Evolutionary conservation across 176 grass and related monocot genomes (phyloP), one percentile per base, ranked within the genome.

Genomic region (Avena insularis): DNA sequence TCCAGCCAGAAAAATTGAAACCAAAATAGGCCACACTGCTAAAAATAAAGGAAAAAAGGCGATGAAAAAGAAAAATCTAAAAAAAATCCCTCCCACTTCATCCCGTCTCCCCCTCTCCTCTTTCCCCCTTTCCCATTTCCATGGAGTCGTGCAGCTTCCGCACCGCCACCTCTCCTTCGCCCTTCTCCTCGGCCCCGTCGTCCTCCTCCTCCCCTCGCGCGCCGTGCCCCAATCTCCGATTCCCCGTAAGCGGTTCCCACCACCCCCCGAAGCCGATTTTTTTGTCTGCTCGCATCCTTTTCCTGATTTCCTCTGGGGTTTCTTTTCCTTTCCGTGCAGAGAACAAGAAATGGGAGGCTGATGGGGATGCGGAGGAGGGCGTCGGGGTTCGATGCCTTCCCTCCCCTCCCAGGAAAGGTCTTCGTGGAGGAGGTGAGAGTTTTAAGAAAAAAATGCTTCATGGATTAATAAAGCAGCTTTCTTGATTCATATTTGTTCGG

Each of bases 391-490:
- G 91, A 96, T 69, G 82, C 84, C 70, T 96, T 90, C 83, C 82
- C 91, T 25, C 79, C 85, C 47, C 49, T 92, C 15, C 77, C 87
- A 27, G 91, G 85, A 47, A 91, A 91, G 82, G 84, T 92, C 58
- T 97, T 97, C 66, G 82, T 88, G 19, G 92, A 92, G 77, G 90
- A 97, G 92, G 95, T 97, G 73, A 85, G 83, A 50, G 57, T 53
- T 86, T 86, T 17, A 19, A 53, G 9, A 35, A 16, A 77, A 51
- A 25, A 31, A 54, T 33, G 40, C 6, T 59, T 25, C 58, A 23
- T 53, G 20, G 79, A 54, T 76, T 76, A 54, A 51, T 83, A 70
- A 87, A 40, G 36, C 36, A 75, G n/a, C 55, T 79, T 77, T 88
- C 51, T 29, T 76, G 65, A 17, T 65, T 50, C 36, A 23, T 54